Evolutionary conservation across 129 eudicot genomes (phyloP).

Genomic region (Escallonia herrerae): DNA sequence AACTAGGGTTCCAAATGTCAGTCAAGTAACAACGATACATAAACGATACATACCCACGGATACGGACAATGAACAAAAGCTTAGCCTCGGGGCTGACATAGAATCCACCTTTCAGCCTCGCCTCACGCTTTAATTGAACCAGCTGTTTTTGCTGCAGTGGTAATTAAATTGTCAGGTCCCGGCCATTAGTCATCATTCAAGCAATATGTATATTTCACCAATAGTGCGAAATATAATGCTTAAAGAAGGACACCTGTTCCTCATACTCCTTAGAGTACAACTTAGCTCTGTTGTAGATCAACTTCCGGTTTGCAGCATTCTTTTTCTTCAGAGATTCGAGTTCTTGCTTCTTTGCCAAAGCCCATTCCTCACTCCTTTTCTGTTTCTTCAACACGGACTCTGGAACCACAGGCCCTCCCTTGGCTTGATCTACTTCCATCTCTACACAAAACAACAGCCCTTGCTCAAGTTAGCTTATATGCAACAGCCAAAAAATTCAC

Average conservation of each 20-base stretch:
- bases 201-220: too few relatives aligned
- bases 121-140: constrained; percentile 58
- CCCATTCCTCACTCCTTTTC: constrained; percentile 76
- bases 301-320: constrained; percentile 45
- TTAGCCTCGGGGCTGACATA: constrained; percentile 69
- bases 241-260: constrained; percentile 32
- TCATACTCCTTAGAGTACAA: constrained; percentile 55
- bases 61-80: constrained; percentile 52
- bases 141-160: constrained; percentile 42
- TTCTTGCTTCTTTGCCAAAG: constrained; percentile 43
- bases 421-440: constrained; percentile 41
- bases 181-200: too few relatives aligned
- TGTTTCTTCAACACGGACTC: constrained; percentile 74
- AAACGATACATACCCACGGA: constrained; percentile 44
- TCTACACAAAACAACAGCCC: constrained; percentile 5
- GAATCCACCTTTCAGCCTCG: constrained; percentile 69
- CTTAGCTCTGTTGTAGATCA: constrained; percentile 47
- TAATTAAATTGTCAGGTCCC: background rate
- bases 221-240: too few relatives aligned
- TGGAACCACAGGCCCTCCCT: constrained; percentile 38
- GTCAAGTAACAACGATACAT: background rate
- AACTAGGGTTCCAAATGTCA: background rate
- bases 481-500: too few relatives aligned
- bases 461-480: too few relatives aligned
- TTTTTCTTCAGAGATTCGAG: constrained; percentile 44